phyloP scores from a whole-genome alignment of 306 rosid species.

The Potentilla sterilis region DNA sequence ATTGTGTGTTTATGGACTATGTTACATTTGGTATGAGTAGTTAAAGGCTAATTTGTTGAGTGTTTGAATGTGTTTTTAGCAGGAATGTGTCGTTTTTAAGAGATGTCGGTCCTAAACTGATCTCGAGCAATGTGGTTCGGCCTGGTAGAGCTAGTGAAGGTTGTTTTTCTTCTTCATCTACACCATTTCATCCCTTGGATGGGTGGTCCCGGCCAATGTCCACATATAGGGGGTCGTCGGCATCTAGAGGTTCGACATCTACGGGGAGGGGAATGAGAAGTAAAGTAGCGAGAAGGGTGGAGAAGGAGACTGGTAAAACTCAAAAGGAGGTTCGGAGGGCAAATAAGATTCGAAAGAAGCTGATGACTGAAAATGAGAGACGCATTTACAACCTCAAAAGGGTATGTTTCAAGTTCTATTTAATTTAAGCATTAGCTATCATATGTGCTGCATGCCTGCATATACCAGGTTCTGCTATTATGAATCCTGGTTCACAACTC shows the following conservation, averaged over 20 bases:
- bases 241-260: conserved; percentile 50
- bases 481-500: conserved; percentile 7
- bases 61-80: conserved; percentile 11
- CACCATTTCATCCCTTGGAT: conserved; percentile 43
- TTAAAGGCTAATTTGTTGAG: background rate
- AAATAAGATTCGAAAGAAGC: conserved; percentile 75
- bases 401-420: conserved; percentile 44
- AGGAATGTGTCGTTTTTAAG: conserved; percentile 50
- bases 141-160: conserved; percentile 30
- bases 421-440: background rate
- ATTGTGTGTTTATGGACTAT: background rate
- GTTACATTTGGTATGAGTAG: background rate
- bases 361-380: conserved; percentile 94
- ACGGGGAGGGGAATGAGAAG: conserved; percentile 91
- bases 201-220: conserved; percentile 66
- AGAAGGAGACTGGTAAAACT: conserved; percentile 89
- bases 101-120: conserved; percentile 24
- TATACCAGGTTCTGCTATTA: conserved; percentile 11
- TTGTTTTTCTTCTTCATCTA: conserved; percentile 26
- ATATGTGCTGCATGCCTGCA: conserved; percentile 1
- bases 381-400: conserved; percentile 87
- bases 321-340: conserved; percentile 84
- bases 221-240: conserved; percentile 55
- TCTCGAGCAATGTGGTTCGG: conserved; percentile 39
- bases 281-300: conserved; percentile 88